Evolutionary conservation across 331 rosid genomes (phyloP).

Genomic region (Rosa hybrid): DNA sequence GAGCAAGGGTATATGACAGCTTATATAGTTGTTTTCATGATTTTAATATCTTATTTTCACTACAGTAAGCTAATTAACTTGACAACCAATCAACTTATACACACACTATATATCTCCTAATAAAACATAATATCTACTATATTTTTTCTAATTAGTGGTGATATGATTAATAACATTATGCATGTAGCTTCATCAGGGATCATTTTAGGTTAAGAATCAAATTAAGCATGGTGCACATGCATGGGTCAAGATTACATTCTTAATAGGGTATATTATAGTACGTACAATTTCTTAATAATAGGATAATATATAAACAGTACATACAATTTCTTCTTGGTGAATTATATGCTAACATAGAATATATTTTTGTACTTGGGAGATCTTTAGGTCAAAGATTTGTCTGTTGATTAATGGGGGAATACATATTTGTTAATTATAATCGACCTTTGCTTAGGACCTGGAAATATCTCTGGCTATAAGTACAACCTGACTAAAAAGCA

Average conservation of each 20-base stretch:
- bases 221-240: constrained; percentile 27
- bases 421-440: constrained; percentile 5
- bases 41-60: background rate
- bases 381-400: constrained; percentile 79
- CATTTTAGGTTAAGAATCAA: constrained; percentile 13
- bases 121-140: background rate
- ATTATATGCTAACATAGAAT: background rate
- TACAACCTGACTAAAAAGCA: constrained; percentile 16
- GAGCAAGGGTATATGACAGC: constrained; percentile 11
- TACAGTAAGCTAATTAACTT: constrained; percentile 1
- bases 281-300: background rate
- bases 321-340: background rate
- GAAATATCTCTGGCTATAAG: constrained; percentile 32
- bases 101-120: background rate
- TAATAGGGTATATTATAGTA: constrained; percentile 2
- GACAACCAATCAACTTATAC: constrained; percentile 11
- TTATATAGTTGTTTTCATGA: constrained; percentile 22
- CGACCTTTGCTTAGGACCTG: constrained; percentile 34
- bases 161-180: background rate
- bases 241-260: constrained; percentile 38
- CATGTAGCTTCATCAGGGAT: background rate
- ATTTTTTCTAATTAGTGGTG: too few relatives aligned
- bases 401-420: constrained; percentile 34
- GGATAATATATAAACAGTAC: background rate
- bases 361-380: constrained; percentile 43